phyloP scores from a whole-genome alignment of 331 rosid species.

The Quercus tomentella region DNA sequence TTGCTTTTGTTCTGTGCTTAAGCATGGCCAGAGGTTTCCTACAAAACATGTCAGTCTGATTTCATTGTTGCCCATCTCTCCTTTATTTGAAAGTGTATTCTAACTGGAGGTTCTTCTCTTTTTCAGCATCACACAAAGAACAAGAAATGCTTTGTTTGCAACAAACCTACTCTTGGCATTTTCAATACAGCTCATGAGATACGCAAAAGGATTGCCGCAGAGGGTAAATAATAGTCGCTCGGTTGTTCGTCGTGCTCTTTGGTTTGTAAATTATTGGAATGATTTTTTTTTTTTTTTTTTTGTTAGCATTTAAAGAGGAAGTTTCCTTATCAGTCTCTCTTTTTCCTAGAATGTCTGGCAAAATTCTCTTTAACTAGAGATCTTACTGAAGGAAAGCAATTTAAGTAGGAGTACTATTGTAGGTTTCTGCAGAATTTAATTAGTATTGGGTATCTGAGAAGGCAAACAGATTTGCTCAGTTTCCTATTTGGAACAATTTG shows the following conservation, averaged over 20 bases:
- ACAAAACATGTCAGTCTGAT: background rate
- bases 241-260: background rate
- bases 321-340: no score
- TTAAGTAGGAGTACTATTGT: background rate
- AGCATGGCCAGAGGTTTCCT: background rate
- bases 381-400: background rate
- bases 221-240: conserved; percentile 35
- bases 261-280: background rate
- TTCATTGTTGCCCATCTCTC: background rate
- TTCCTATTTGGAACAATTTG: background rate
- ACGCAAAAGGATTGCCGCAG: conserved; percentile 58
- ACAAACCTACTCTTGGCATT: conserved; percentile 80
- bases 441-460: conserved; percentile 14
- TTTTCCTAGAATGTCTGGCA: background rate
- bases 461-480: background rate
- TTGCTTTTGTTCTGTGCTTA: background rate
- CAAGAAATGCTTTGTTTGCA: conserved; percentile 87
- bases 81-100: background rate
- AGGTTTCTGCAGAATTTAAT: background rate
- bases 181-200: conserved; percentile 84
- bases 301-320: no score
- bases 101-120: background rate
- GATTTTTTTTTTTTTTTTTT: background rate
- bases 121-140: conserved; percentile 81
- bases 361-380: background rate